Base-by-base conservation (phyloP, 2,329 filamentous ascomycete species). In the Cyanodermella asteris region DNA sequence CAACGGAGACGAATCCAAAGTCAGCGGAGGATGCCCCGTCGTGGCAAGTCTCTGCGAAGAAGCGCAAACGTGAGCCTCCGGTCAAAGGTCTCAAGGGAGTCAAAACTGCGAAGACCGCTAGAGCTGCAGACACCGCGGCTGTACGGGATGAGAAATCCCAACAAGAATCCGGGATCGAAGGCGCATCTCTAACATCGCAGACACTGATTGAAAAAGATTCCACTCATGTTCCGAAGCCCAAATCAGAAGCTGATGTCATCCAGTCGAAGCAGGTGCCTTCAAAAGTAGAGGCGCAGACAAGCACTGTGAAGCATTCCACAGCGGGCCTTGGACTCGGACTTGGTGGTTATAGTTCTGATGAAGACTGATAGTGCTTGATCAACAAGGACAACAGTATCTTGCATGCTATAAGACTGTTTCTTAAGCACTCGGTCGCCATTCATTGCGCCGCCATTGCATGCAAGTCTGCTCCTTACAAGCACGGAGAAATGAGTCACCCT, bases 1-100 rank as follows among this genome's bases (percentile, higher is more conserved):
- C 11, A 17, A 25, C 27, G 10, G 36, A 41, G 4, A 37, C 35
- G 2, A 41, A 37, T 13, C 27, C 43, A 13, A 30, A 23, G 10
- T 26, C 27, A 7, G 29, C 25, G 3, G 41, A 37, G 4, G 44
- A 50, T 24, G 40, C 37, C 4, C 44, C 49, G 24, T 46, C 56
- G 25, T 67, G 63, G 63, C 42, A 43, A 4, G 47, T 52, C 10
- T 47, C 49, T 8, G 50, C 50, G 12, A 51, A 53, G 27, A 67
- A 66, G 41, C 49, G 60, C 34, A 59, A 62, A 34, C 57, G 59
- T 28, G 50, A 45, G 31, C 57, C 54, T 36, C 51, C 46, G 18
- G 47, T 45, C 29, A 47, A 53, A 18, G 34, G 39, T 12, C 37
- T 50, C 23, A 34, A 46, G 8, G 42, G 48, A 1, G 41, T 51